Percentiles rank a stretch among this genome's conserved stretches.
phyloP scores from a whole-genome alignment of 192 early-diverging fungal genomes.

The Gonapodya sp. region DNA sequence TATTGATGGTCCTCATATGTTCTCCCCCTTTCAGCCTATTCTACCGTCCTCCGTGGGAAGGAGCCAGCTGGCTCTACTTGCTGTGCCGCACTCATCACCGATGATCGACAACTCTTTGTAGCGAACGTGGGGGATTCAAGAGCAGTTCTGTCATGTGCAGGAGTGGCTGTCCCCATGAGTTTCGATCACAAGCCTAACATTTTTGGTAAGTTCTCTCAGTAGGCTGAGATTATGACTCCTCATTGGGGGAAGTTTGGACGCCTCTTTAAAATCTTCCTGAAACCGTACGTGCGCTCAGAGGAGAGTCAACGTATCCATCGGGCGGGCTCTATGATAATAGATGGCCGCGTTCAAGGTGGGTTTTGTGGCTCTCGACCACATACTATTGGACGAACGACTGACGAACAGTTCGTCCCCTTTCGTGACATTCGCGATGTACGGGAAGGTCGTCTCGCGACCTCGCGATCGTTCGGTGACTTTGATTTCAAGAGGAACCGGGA shows the following conservation, averaged over 20 bases:
- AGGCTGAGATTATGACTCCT: too few species aligned
- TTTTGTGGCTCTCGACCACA: not conserved
- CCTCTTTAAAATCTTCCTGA: too few species aligned
- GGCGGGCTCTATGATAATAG: conserved; percentile 95
- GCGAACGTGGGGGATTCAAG: conserved; percentile 96
- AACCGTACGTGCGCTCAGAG: conserved; percentile 22
- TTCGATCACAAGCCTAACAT: conserved; percentile 86
- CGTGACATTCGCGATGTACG: too few species aligned
- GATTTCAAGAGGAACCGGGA: conserved; percentile 88
- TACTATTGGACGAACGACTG: not conserved
- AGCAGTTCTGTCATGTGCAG: conserved; percentile 71
- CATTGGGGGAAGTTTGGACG: too few species aligned
- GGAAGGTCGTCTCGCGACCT: conserved; percentile 84
- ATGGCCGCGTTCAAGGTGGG: conserved; percentile 92
- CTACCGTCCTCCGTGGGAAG: conserved; percentile 38
- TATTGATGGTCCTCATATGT: not conserved
- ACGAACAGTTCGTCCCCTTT: not conserved
- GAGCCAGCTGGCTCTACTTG: conserved; percentile 90
- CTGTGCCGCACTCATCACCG: conserved; percentile 70
- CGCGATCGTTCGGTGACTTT: conserved; percentile 95
- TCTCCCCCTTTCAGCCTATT: not conserved
- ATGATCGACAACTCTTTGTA: conserved; percentile 68
- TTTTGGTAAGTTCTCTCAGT: not conserved
- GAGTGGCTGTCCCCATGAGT: conserved; percentile 68
- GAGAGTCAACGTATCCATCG: conserved; percentile 77